These are phyloP conservation scores for Candida stauntonica DNA, from an alignment of 805 yeast genomes.

Conservation along the genomic window DNA sequence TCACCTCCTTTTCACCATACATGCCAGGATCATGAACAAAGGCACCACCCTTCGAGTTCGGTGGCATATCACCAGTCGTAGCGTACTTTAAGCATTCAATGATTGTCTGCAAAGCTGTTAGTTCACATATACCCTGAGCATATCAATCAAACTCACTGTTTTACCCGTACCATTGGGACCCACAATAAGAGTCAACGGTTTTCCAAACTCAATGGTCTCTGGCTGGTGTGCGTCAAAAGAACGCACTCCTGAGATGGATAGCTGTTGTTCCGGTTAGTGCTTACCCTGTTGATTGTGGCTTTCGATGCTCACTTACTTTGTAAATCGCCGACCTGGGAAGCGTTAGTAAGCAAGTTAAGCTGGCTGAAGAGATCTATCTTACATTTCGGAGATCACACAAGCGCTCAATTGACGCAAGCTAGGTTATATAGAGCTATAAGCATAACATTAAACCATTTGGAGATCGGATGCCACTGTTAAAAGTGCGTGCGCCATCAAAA, in stretches of 20 bases:
- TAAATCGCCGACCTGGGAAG: conserved; percentile 23
- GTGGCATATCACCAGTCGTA: conserved; percentile 94
- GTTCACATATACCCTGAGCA: too few relatives aligned
- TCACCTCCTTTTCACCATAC: conserved; percentile 68
- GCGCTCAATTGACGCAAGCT: too few relatives aligned
- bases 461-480: too few relatives aligned
- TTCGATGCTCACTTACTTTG: conserved; percentile 15
- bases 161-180: conserved; percentile 97
- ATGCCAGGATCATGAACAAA: conserved; percentile 90
- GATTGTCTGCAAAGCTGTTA: conserved; percentile 45
- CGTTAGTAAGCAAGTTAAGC: conserved; percentile 1
- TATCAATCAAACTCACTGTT: conserved; percentile 50
- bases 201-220: conserved; percentile 84
- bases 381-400: too few relatives aligned
- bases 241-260: conserved; percentile 81
- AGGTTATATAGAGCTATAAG: too few relatives aligned
- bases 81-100: conserved; percentile 92
- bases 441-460: too few relatives aligned
- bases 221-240: conserved; percentile 83
- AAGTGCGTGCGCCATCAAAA: too few relatives aligned
- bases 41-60: conserved; percentile 94
- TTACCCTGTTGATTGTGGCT: not conserved
- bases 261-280: conserved; percentile 29
- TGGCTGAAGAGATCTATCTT: too few relatives aligned
- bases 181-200: conserved; percentile 88